Evolutionary conservation across 2,329 filamentous ascomycete species (phyloP), one percentile per base, ranked within the genome.

Genomic region (Colletotrichum filicis): DNA sequence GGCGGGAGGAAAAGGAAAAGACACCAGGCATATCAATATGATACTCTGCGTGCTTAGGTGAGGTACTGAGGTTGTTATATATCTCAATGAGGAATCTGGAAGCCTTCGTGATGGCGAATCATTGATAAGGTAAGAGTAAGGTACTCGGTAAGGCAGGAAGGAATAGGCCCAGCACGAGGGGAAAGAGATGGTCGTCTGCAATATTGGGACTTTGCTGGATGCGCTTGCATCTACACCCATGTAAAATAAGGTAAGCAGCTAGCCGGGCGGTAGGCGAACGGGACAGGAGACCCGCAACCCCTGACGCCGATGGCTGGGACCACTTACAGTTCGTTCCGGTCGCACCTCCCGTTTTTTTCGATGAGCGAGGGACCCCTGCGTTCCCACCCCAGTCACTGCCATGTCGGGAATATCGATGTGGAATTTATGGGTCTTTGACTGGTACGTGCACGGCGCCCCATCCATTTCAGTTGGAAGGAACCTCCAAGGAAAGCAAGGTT

Each of bases 211-310:
- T n/a, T 49, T 4, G 42, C 42, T 49, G 19, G 42, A 49, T 19
- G 42, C 42, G 19, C 42, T 53, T 63, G 49, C 26, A 56, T 19
- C 7, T 69, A 19, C 28, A 32, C 61, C 68, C 68, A 66, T 26
- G 55, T 26, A 56, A 60, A 53, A 63, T 37, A 49, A 8, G 63
- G 42, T 49, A 22, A 49, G 66, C 46, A 70, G 35, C 37, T 64
- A 70, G 55, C 70, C 70, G 70, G 65, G 61, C 16, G 22, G 32
- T 56, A 73, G 70, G 70, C 66, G 66, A 73, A n/a, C 70, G 66
- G 70, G 60, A 70, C 30, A 32, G 30, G 37, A 46, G 42, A 70
- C 60, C 66, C 70, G 70, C 12, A 16, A 52, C 24, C 66, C 65
- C 32, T 68, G 69, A 55, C 66, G 63, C 59, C 42, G 65, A 57